A percentile compares a stretch with the other conserved stretches of the same genome.
phyloP scores from a whole-genome alignment of 257 asterid genomes.

The Nicotiana tomentosiformis region DNA sequence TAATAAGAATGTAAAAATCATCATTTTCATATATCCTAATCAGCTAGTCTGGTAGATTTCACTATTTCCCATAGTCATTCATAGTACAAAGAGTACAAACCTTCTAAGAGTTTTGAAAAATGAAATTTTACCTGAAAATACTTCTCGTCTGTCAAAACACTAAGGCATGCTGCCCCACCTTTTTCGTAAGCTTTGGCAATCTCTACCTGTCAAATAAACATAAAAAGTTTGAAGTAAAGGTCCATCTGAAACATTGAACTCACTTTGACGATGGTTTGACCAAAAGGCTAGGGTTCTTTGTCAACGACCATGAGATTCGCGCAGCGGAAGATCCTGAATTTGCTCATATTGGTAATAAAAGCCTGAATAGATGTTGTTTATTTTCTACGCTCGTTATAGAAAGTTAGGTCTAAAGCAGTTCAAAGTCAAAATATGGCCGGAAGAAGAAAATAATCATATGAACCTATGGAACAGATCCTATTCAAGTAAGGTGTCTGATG shows the following conservation, averaged over 20 bases:
- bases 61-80: too few relatives aligned
- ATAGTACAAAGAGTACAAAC: too few relatives aligned
- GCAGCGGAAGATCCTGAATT: too few relatives aligned
- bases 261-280: background rate
- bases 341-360: background rate
- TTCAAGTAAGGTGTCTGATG: background rate
- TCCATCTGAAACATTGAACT: background rate
- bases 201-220: slow-evolving; percentile 48
- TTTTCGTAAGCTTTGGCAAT: slow-evolving; percentile 91
- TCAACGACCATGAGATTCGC: background rate
- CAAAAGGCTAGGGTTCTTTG: background rate
- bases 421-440: background rate
- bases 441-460: background rate
- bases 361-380: background rate
- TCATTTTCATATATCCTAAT: too few relatives aligned
- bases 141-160: slow-evolving; percentile 81
- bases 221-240: background rate
- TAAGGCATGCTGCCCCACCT: slow-evolving; percentile 94
- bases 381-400: too few relatives aligned
- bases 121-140: slow-evolving; percentile 59
- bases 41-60: too few relatives aligned
- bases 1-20: too few relatives aligned
- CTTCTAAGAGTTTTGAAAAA: too few relatives aligned
- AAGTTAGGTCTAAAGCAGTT: background rate
- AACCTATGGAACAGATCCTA: too few relatives aligned